Base-by-base conservation (phyloP, 306 rosid species). In the Argentina anserina region DNA sequence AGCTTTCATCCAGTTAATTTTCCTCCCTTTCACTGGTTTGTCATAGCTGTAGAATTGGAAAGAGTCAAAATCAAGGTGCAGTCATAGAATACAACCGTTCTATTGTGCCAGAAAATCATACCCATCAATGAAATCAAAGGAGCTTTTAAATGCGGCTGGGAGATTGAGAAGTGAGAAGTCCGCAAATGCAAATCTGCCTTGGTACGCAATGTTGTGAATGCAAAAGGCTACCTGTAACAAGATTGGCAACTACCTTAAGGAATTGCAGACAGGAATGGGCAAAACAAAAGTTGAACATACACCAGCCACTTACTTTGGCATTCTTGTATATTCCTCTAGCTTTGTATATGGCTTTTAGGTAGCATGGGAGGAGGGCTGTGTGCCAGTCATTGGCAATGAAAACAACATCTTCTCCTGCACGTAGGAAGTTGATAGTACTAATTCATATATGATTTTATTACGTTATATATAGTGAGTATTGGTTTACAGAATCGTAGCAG, bases 151-250 rank as follows among this genome's bases (percentile, higher is more conserved):
- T 75, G 77, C 76, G 59, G 69, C 83, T 2, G 97, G 92, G 59
- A 90, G 90, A 79, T 77, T 84, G 76, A 90, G 90, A 72, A 85
- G 88, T 7, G 84, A 53, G 73, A 79, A 90, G 80, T 86, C 94
- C 0, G 70, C 28, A 2, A 77, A 88, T 56, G 86, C 75, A 55
- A 90, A 90, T 88, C 97, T 85, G 8, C 97, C 97, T 81, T 88
- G 97, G 81, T 88, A 88, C 45, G 94, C 97, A 75, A 90, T 90
- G 87, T 90, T 88, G 87, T 90, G 97, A 67, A 90, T 87, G 81
- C 97, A 88, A 65, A 80, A 88, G 46, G 81, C 86, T 15, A 88
- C 96, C 96, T 90, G 76, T 29, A 74, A 64, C 59, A 47, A 49
- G 18, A 80, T 43, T 78, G 25, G 67, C 68, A 63, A 73, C 65